Base-by-base conservation (phyloP, 345 rosid species). In the Euclidium syriacum region DNA sequence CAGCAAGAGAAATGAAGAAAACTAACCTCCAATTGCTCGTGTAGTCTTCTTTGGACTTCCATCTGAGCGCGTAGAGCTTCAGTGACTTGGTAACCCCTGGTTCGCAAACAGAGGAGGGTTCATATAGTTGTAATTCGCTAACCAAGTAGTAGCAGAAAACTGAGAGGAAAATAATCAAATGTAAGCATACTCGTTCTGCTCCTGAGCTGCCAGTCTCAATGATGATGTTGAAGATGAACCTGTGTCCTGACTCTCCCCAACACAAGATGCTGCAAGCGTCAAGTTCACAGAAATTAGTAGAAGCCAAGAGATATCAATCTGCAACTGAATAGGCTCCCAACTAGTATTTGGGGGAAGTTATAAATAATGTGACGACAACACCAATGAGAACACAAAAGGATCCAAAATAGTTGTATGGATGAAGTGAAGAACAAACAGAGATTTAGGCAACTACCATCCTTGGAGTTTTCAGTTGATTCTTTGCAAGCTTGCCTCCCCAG, bases 41-140 rank as follows among this genome's bases (percentile, higher is more conserved):
- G 99, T 35, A 94, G 81, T 81, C 90, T 84, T 70, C 95, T 73
- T 69, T 94, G 99, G 76, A 94, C 96, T 90, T 94, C 99, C 99
- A 94, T 90, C 79, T 94, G 99, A 46, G 85, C 86, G 29, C 95
- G 79, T 65, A 94, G 75, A 74, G 99, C 99, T 78, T 94, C 99
- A 3, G 97, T 90, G 55, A 94, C 96, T 82, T 82, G 87, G 83
- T 65, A 83, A 65, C 96, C 85, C 57, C 99, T 90, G 84, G 70
- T 67, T 55, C 59, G 22, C 68, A 65, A 64, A 76, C 10, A 39
- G 60, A 32, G 25, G 39, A 62, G 23, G 58, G 17, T 64, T 49
- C 40, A 41, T 12, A 42, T 4, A 22, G 1, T 0, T 34, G 46
- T 23, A 12, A 36, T 52, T 52, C 7, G 8, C 16, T 18, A 52